Conservation (phyloP, 768 basidiomycete species). For the Rhodotorula toruloides region DNA sequence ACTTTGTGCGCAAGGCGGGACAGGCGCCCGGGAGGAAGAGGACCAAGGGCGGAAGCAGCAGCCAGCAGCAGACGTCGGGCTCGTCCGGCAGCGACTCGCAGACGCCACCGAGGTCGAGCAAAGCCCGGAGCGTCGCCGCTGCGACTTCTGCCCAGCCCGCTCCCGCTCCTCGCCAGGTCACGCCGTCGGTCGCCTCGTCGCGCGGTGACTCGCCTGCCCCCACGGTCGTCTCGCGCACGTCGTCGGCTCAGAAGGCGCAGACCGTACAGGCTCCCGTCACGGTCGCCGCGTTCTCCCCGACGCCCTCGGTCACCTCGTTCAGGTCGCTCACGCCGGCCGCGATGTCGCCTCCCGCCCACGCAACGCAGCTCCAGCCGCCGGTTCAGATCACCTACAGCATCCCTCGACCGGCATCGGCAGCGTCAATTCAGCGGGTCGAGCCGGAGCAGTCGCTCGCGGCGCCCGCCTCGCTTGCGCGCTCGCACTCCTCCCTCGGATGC, state of each 20-base stretch:
- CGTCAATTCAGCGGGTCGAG: background rate
- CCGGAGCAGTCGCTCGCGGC: conserved; percentile 3
- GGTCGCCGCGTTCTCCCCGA: conserved; percentile 12
- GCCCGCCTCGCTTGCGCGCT: background rate
- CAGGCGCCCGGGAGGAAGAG: conserved; percentile 4
- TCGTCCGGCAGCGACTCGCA: background rate
- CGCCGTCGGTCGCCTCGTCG: conserved; percentile 2
- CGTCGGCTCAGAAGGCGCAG: background rate
- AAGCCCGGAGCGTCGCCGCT: background rate
- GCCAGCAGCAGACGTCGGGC: background rate
- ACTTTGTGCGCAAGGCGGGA: conserved; percentile 50
- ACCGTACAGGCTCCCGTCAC: background rate
- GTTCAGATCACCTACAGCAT: conserved; percentile 4
- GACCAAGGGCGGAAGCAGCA: background rate
- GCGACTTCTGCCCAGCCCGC: background rate
- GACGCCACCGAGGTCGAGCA: background rate
- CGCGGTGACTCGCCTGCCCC: conserved; percentile 16
- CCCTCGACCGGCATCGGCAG: conserved; percentile 14
- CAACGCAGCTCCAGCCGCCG: background rate
- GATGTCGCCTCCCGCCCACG: background rate
- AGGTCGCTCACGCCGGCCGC: conserved; percentile 5
- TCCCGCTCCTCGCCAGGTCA: background rate
- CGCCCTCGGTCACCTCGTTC: conserved; percentile 4
- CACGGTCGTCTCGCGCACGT: background rate
- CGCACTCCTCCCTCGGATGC: conserved; percentile 18